phyloP scores from a whole-genome alignment of 495 filamentous ascomycete genomes.

The Pseudoneurospora amorphoporcata region DNA sequence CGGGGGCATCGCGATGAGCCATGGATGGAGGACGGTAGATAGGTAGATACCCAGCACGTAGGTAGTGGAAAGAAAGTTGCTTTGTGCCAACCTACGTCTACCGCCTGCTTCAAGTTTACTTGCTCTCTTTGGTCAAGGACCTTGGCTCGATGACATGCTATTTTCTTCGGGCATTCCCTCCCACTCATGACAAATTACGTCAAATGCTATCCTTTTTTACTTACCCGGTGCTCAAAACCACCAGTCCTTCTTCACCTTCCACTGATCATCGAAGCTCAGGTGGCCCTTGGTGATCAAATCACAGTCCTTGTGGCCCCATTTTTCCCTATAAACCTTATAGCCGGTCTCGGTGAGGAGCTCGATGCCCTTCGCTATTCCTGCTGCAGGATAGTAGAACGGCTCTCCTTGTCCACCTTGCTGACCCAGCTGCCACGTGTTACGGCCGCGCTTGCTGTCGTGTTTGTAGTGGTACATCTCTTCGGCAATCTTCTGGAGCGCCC shows the following conservation, averaged over 20 bases:
- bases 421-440: conserved; percentile 50
- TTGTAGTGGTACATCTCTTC: conserved; percentile 32
- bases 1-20: neutral
- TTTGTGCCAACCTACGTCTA: neutral
- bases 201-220: neutral
- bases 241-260: conserved; percentile 38
- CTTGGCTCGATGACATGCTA: neutral
- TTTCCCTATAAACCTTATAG: conserved; percentile 35
- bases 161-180: neutral
- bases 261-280: conserved; percentile 38
- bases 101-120: neutral
- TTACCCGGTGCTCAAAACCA: neutral
- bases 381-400: conserved; percentile 45
- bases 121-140: neutral
- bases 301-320: conserved; percentile 48
- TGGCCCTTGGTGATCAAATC: conserved; percentile 31
- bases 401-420: conserved; percentile 50
- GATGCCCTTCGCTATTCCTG: conserved; percentile 42
- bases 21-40: neutral
- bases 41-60: neutral
- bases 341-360: conserved; percentile 43
- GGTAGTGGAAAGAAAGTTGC: neutral
- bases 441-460: conserved; percentile 22
- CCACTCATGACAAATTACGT: neutral
- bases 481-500: conserved; percentile 1